Base-by-base conservation (phyloP, 2,329 filamentous ascomycete species). In the Sporothrix schenckii region DNA sequence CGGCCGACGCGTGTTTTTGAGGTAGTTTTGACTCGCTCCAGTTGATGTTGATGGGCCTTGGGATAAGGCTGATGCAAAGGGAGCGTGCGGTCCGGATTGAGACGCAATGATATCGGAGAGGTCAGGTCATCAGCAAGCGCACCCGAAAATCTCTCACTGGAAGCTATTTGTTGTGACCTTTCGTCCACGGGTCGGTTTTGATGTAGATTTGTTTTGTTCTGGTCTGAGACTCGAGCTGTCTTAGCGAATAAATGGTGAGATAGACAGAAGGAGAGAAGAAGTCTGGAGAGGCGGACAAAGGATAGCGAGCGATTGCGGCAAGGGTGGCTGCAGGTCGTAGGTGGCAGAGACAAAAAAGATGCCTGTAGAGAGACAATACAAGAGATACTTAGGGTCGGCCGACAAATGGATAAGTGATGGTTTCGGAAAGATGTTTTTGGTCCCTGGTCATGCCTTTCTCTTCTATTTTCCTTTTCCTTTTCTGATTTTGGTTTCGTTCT, bases 201-300 rank as follows among this genome's bases (percentile, higher is more conserved):
- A 4, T 11, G 13, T 39, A 44, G 56, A 44, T 44, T n/a, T 61
- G 9, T n/a, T 7, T n/a, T 44, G 41, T n/a, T 7, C 7, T 11
- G 34, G 24, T 44, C 56, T 44, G 56, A 61, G 56, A 61, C 56
- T 24, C 34, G n/a, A 39, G 39, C 34, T 61, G 19, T 44, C 9
- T 11, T 44, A 21, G 58, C n/a, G 9, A 27, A 5, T n/a, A 63
- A 47, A 9, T 14, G 21, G 21, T 1, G 6, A 34, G 34, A 34
- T 34, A 9, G 34, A 34, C 34, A 34, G 34, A 30, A 30, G 24
- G 3, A 27, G 34, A 39, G 5, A 47, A 34, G 34, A 44, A 2
- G n/a, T 9, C 10, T 27, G 39, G 41, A 27, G 24, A 21, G 21
- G 39, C n/a, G 47, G 39, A 47, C 1, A 21, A 47, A 16, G 16